Conservation (phyloP, 1,284 basidiomycete genomes). For the Cerioporus squamosus region DNA sequence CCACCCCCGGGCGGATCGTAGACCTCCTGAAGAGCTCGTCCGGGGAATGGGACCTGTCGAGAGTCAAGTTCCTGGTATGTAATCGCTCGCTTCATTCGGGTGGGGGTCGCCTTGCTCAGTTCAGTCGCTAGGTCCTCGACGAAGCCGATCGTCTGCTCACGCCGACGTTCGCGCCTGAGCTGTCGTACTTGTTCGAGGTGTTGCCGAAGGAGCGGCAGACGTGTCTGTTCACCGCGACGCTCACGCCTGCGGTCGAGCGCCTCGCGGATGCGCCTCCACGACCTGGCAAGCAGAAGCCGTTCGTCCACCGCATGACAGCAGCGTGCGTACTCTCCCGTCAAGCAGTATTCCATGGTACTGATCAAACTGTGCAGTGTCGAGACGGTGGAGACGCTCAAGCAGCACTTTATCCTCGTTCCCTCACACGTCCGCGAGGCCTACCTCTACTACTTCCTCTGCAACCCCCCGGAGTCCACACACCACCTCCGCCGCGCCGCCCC, state of each 20-base stretch:
- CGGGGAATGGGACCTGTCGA: constrained; percentile 83
- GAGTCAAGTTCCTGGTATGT: constrained; percentile 86
- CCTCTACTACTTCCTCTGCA: constrained; percentile 87
- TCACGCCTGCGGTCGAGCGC: constrained; percentile 86
- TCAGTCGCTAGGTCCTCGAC: constrained; percentile 75
- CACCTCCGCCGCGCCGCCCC: constrained; percentile 68
- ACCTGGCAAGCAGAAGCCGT: constrained; percentile 85
- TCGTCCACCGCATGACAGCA: constrained; percentile 84
- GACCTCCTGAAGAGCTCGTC: constrained; percentile 86
- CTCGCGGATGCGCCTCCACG: constrained; percentile 77
- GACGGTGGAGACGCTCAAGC: constrained; percentile 85
- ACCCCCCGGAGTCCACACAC: constrained; percentile 82
- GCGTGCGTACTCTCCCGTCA: constrained; percentile 51
- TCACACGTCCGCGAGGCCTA: constrained; percentile 95
- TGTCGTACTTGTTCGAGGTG: constrained; percentile 79
- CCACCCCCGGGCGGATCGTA: constrained; percentile 94
- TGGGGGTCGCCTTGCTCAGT: neutral
- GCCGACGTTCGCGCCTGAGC: constrained; percentile 87
- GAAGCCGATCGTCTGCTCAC: constrained; percentile 96
- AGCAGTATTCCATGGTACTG: constrained; percentile 4
- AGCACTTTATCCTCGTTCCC: constrained; percentile 92
- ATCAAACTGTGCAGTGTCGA: constrained; percentile 61
- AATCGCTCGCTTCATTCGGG: neutral
- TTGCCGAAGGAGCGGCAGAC: constrained; percentile 92
- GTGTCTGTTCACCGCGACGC: constrained; percentile 95